A percentile compares a stretch with the other conserved stretches of the same genome.
phyloP scores from a whole-genome alignment of 208 protist genomes.

The Naegleria gruberi region DNA sequence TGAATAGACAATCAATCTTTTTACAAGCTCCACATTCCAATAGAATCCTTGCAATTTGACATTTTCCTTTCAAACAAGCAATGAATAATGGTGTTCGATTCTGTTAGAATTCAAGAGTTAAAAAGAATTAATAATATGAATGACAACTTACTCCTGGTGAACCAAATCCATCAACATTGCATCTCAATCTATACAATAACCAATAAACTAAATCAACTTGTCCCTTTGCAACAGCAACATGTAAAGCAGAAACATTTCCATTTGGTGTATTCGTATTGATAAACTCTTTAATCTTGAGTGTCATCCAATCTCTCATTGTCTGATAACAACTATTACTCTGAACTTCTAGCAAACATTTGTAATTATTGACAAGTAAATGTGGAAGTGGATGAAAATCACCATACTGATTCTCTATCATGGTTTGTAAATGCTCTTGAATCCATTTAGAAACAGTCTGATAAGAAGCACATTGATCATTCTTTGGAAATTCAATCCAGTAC shows the following conservation, averaged over 20 bases:
- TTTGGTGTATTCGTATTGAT: background rate
- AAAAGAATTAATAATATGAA: too few relatives aligned
- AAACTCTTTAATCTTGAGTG: background rate
- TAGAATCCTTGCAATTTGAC: background rate
- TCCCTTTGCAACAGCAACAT: background rate
- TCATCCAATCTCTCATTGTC: too few relatives aligned
- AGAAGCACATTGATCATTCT: too few relatives aligned
- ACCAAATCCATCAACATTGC: background rate
- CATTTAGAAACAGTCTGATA: too few relatives aligned
- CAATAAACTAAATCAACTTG: background rate
- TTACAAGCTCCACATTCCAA: background rate
- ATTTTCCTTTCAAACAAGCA: background rate
- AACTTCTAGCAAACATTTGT: too few relatives aligned
- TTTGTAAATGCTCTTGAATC: too few relatives aligned
- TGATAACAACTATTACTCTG: too few relatives aligned
- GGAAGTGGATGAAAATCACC: too few relatives aligned
- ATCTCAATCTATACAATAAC: background rate
- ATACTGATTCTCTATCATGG: too few relatives aligned
- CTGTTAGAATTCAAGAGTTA: background rate
- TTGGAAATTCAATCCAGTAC: too few relatives aligned
- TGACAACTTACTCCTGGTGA: background rate
- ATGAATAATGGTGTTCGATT: background rate
- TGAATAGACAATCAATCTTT: background rate
- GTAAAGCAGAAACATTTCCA: background rate
- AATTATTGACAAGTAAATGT: too few relatives aligned